Base-by-base conservation (phyloP, 345 rosid species). In the Syzygium oleosum region DNA sequence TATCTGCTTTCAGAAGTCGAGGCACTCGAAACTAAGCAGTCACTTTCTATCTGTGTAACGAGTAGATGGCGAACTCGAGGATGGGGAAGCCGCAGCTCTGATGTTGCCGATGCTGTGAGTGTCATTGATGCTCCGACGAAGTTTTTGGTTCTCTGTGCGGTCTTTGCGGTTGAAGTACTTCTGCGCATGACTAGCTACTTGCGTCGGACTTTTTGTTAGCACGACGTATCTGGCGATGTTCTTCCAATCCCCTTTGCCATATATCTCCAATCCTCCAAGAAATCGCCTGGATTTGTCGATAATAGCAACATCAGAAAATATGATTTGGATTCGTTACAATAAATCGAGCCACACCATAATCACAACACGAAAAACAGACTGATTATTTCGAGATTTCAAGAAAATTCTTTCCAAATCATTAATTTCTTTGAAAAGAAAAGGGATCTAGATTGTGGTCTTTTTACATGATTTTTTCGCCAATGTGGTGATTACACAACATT, bases 141-240 rank as follows among this genome's bases (percentile, higher is more conserved):
- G 83, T 12, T 73, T 73, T 5, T 73, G 49, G 10, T 73, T 38
- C 2, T 73, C 49, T 10, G 83, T 19, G 49, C 83, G 49, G 27
- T 19, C 83, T 41, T 41, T 29, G 56, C 88, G 86, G 56, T 59
- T 41, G 73, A 84, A 89, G 77, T 80, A 86, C 79, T 89, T 89
- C 87, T 86, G 88, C 43, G 90, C 90, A 58, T 89, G 90, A 83
- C 86, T 89, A 27, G 90, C 88, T 14, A 89, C 87, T 84, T 89
- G 90, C 21, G 85, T 41, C 1, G 90, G 88, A 7, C 85, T 84
- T 51, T 86, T 87, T 4, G 84, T 65, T 13, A 56, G 7, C 23
- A 89, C 87, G 14, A 54, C 63, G 27, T 77, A 13, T 86, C 78
- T 65, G 15, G 90, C 54, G 49, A 89, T 87, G 77, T 53, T 89